Conservation (phyloP, 352 stramenopile genomes). For the Phytophthora pluvialis region DNA sequence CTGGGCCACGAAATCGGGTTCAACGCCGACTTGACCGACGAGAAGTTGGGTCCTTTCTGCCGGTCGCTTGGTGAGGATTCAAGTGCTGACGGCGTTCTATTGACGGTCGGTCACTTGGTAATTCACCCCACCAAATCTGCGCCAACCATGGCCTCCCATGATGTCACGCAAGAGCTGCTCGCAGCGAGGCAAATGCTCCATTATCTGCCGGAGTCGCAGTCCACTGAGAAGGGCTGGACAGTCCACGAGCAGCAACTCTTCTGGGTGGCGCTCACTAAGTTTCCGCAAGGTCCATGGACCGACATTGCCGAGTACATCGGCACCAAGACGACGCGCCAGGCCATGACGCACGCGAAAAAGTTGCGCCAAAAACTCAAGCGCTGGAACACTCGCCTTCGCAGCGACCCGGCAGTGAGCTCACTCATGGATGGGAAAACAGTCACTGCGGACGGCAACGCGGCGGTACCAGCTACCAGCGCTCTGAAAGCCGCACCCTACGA, state of each 20-base stretch:
- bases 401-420: conserved; percentile 30
- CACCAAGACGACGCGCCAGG: conserved; percentile 61
- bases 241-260: conserved; percentile 43
- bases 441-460: conserved; percentile 4
- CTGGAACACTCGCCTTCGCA: conserved; percentile 41
- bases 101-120: conserved; percentile 24
- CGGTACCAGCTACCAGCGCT: conserved; percentile 4
- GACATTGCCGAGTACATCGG: conserved; percentile 57
- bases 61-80: conserved; percentile 2
- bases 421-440: conserved; percentile 34
- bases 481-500: neutral
- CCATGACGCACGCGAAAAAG: conserved; percentile 68
- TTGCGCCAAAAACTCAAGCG: conserved; percentile 57
- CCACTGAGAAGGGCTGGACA: conserved; percentile 37
- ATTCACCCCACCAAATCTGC: conserved; percentile 13
- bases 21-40: conserved; percentile 13
- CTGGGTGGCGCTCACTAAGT: conserved; percentile 44
- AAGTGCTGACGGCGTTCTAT: neutral
- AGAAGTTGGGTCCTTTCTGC: conserved; percentile 21
- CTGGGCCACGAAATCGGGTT: neutral
- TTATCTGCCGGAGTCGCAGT: conserved; percentile 44
- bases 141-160: conserved; percentile 40
- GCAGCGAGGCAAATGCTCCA: conserved; percentile 44
- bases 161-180: conserved; percentile 47
- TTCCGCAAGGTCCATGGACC: conserved; percentile 58